Evolutionary conservation across 352 stramenopile genomes (phyloP).

Genomic region (Aphanomyces euteiches): DNA sequence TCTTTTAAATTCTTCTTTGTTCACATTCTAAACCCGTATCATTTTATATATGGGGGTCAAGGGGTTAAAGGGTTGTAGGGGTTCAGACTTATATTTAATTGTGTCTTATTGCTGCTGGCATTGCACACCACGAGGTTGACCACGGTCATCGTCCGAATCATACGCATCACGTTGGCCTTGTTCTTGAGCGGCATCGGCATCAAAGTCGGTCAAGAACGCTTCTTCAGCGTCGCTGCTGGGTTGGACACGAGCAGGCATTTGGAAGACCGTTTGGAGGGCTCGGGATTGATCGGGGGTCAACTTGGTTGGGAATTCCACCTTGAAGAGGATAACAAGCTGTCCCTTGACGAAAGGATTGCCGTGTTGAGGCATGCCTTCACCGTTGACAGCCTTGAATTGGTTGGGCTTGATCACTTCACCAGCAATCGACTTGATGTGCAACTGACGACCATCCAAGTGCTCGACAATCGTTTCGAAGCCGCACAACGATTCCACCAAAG

Average conservation of each 20-base stretch:
- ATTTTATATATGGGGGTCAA: background rate
- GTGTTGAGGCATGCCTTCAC: slow-evolving; percentile 98
- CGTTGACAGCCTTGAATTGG: slow-evolving; percentile 91
- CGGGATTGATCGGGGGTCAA: slow-evolving; percentile 79
- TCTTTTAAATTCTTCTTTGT: background rate
- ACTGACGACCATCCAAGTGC: slow-evolving; percentile 87
- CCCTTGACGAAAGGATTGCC: slow-evolving; percentile 98
- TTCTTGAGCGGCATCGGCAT: slow-evolving; percentile 84
- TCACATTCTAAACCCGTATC: background rate
- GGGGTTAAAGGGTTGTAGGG: no score
- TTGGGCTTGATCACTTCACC: slow-evolving; percentile 92
- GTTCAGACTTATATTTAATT: background rate
- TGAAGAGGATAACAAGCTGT: slow-evolving; percentile 97
- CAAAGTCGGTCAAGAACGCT: slow-evolving; percentile 90
- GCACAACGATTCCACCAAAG: slow-evolving; percentile 91
- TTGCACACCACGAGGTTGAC: slow-evolving; percentile 76
- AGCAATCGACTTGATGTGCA: slow-evolving; percentile 90
- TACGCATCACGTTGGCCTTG: slow-evolving; percentile 73
- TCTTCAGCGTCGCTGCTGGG: slow-evolving; percentile 59
- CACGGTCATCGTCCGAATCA: slow-evolving; percentile 92
- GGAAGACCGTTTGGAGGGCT: slow-evolving; percentile 61
- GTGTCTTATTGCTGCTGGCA: slow-evolving; percentile 85
- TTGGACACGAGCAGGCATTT: slow-evolving; percentile 48
- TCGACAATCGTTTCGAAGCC: slow-evolving; percentile 90
- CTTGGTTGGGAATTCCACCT: slow-evolving; percentile 93